phyloP scores from a whole-genome alignment of 352 stramenopile species.

The Globisporangium iwayamae region DNA sequence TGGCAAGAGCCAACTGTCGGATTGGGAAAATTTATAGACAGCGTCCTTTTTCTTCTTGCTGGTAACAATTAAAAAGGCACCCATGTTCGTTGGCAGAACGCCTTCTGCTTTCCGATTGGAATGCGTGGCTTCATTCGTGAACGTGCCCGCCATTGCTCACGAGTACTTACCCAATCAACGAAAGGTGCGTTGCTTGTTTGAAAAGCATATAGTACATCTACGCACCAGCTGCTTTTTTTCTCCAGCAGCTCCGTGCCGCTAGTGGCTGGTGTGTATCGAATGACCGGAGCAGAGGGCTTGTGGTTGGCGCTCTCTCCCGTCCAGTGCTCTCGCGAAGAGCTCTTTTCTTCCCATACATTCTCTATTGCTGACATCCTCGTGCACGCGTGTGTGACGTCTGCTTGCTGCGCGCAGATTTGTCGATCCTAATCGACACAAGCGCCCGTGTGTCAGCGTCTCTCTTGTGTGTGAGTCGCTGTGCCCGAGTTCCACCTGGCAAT shows the following conservation, averaged over 20 bases:
- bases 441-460: not conserved
- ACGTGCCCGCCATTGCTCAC: not conserved
- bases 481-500: not conserved
- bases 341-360: not conserved
- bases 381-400: constrained; percentile 3
- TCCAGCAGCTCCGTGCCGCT: not conserved
- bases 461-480: not conserved
- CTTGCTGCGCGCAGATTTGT: not conserved
- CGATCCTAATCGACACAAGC: too few relatives aligned
- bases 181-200: too few relatives aligned
- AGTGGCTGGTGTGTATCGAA: not conserved
- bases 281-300: not conserved
- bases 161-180: not conserved
- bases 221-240: constrained; percentile 5
- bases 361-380: constrained; percentile 4
- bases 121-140: constrained; percentile 4
- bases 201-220: not conserved
- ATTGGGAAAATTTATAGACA: not conserved
- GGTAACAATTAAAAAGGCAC: not conserved
- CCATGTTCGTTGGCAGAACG: not conserved
- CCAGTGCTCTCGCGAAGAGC: not conserved
- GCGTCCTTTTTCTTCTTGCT: constrained; percentile 1
- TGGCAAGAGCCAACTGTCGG: not conserved
- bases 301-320: not conserved
- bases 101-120: not conserved